A percentile compares a stretch with the other conserved stretches of the same genome.
Evolutionary conservation across 2,329 filamentous ascomycete genomes (phyloP).

Genomic region (Huntiella savannae): DNA sequence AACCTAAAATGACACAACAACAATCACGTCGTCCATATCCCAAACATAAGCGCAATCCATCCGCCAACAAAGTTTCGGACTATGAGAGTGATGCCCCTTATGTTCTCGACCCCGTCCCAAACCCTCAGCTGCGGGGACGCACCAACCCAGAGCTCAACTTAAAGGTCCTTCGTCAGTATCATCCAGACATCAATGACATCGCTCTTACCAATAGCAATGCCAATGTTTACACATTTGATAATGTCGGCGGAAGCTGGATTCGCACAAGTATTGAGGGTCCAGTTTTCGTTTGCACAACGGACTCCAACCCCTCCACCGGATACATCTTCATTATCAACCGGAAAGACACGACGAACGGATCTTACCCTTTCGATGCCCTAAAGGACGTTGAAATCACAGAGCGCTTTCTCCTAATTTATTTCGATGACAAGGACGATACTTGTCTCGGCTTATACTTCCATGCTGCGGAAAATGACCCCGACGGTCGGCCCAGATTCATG

Average conservation of each 20-base stretch:
- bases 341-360: slow-evolving; percentile 50
- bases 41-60: slow-evolving; percentile 23
- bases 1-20: slow-evolving; percentile 23
- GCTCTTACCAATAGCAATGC: slow-evolving; percentile 68
- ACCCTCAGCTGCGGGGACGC: slow-evolving; percentile 33
- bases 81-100: slow-evolving; percentile 46
- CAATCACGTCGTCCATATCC: slow-evolving; percentile 21
- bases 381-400: slow-evolving; percentile 43
- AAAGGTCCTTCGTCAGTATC: slow-evolving; percentile 62
- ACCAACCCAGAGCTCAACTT: slow-evolving; percentile 79
- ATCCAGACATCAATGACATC: slow-evolving; percentile 53
- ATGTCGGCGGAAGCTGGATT: slow-evolving; percentile 52
- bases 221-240: slow-evolving; percentile 65
- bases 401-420: slow-evolving; percentile 32
- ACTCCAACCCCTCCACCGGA: slow-evolving; percentile 4
- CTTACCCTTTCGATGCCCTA: slow-evolving; percentile 42
- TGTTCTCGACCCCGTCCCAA: slow-evolving; percentile 24
- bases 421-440: slow-evolving; percentile 20
- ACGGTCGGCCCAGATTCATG: slow-evolving; percentile 24
- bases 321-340: slow-evolving; percentile 59
- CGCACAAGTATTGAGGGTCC: slow-evolving; percentile 74
- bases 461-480: slow-evolving; percentile 22
- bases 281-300: slow-evolving; percentile 43
- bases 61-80: slow-evolving; percentile 29
- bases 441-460: slow-evolving; percentile 38